These are phyloP conservation scores for Calonectria montana DNA, from an alignment of 2,329 filamentous ascomycete species.

Conservation along the genomic window DNA sequence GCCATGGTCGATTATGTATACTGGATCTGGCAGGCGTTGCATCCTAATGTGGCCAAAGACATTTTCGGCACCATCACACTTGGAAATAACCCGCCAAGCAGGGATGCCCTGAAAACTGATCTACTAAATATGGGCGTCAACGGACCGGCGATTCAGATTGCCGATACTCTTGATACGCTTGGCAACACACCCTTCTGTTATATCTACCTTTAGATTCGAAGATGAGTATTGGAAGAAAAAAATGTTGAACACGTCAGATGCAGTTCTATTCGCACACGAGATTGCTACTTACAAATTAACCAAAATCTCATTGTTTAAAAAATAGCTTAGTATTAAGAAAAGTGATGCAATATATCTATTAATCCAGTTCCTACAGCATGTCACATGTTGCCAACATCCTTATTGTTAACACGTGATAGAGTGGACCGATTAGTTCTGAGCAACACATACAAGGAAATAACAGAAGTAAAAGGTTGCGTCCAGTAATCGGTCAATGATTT, in stretches of 20 bases:
- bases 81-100: slow-evolving; percentile 27
- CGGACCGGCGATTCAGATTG: slow-evolving; percentile 32
- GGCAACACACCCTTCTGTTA: slow-evolving; percentile 43
- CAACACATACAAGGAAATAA: too few species aligned
- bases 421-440: too few species aligned
- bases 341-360: too few species aligned
- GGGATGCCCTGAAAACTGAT: slow-evolving; percentile 33
- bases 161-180: slow-evolving; percentile 37
- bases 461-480: too few species aligned
- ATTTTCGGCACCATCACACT: slow-evolving; percentile 30
- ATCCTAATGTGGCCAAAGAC: slow-evolving; percentile 24
- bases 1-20: slow-evolving; percentile 20
- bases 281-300: not conserved
- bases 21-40: slow-evolving; percentile 21
- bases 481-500: too few species aligned
- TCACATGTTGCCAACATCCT: too few species aligned
- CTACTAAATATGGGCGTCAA: slow-evolving; percentile 35
- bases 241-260: not conserved
- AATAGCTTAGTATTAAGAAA: not conserved
- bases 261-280: not conserved
- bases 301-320: not conserved
- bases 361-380: too few species aligned
- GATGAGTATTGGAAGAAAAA: not conserved
- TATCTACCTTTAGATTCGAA: slow-evolving; percentile 33
- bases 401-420: too few species aligned